Percentiles rank a stretch among this genome's conserved stretches.
Conservation (phyloP, 345 rosid species). For the Boechera retrofracta region DNA sequence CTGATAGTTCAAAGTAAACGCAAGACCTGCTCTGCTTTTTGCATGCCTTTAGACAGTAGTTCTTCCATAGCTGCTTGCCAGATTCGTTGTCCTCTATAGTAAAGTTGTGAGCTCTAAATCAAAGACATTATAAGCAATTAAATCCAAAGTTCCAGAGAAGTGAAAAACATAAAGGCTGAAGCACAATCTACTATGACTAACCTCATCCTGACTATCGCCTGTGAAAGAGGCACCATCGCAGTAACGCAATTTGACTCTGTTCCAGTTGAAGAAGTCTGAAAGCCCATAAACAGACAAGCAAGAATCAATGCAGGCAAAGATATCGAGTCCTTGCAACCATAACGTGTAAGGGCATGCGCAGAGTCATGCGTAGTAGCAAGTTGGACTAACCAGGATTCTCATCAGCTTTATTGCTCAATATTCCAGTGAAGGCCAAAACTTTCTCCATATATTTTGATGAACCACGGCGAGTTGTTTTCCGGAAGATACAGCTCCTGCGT, state of each 20-base stretch:
- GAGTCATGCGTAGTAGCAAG: not conserved
- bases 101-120: constrained; percentile 55
- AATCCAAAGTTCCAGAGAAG: not conserved
- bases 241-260: constrained; percentile 83
- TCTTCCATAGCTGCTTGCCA: constrained; percentile 80
- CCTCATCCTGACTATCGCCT: constrained; percentile 77
- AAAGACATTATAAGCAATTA: not conserved
- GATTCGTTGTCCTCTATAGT: constrained; percentile 85
- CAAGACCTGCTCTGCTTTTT: constrained; percentile 71
- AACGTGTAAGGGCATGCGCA: not conserved
- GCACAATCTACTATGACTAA: constrained; percentile 26
- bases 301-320: constrained; percentile 2
- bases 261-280: constrained; percentile 95
- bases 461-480: constrained; percentile 83
- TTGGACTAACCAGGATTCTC: constrained; percentile 74
- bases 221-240: constrained; percentile 94
- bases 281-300: not conserved
- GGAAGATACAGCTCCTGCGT: constrained; percentile 61
- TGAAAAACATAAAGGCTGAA: not conserved
- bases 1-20: constrained; percentile 4
- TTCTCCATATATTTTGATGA: constrained; percentile 83
- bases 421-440: constrained; percentile 70
- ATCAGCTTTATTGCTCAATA: constrained; percentile 70
- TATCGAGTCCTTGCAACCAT: not conserved
- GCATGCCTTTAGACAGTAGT: constrained; percentile 74